Base-by-base conservation (phyloP, 2,329 filamentous ascomycete species). In the Thielaviopsis ethacetica region DNA sequence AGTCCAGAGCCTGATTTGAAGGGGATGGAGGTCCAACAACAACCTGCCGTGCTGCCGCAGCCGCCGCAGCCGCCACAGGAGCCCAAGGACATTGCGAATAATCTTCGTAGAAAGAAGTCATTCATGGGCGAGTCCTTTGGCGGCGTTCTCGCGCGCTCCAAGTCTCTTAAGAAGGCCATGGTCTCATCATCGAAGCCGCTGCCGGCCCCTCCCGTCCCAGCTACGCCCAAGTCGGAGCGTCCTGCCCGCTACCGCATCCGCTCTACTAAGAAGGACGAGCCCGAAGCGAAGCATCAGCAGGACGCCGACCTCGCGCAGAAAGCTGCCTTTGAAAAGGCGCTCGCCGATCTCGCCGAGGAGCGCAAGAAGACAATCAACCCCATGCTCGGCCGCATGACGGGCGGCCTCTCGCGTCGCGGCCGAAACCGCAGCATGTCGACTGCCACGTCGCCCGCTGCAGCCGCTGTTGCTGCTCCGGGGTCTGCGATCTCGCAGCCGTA, bases 41-140 rank as follows among this genome's bases (percentile, higher is more conserved):
- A 34, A 9, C 30, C 30, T 2, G 6, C 30, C 7, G 7, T 44
- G 38, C 38, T 44, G 38, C 15, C 38, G 38, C 13, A 2, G 6
- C 30, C 30, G 38, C 38, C 38, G 38, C 13, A 3, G 15, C 13
- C 38, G 17, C 38, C 2, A 15, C 38, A 15, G 3, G 15, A 44
- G 38, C 17, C 38, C 38, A 44, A 44, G 38, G 38, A 44, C 17
- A 7, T n/a, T 6, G 38, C 38, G 5, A 17, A 15, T 15, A 50
- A 64, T 13, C 59, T 65, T 13, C 59, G 61, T 7, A 59, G 61
- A 15, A 65, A 62, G 53, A 44, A 63, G 17, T 56, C 61, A 12
- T 55, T 57, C n/a, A 56, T 60, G 50, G 54, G 50, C 50, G 59
- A 60, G 17, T 44, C 51, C n/a, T 54, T 60, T 44, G 41, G 54